Base-by-base conservation (phyloP, 2,329 filamentous ascomycete genomes). In the Drechslera avenae region DNA sequence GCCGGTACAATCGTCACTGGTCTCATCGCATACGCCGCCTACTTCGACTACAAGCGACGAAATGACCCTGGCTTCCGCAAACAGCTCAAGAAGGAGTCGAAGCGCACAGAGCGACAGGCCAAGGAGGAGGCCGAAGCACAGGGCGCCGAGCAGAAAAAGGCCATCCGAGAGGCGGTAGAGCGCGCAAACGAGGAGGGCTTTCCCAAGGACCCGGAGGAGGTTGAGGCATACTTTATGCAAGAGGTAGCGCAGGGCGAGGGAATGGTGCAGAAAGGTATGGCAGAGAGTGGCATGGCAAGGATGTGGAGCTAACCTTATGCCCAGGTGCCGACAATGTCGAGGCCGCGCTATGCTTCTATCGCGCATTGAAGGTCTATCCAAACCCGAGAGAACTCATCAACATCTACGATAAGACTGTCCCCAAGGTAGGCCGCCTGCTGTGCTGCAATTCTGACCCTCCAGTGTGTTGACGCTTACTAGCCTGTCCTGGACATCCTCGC, bases 391-490 rank as follows among this genome's bases (percentile, higher is more conserved):
- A 97, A 71, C 81, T 99, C 67, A 97, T 99, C 74, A 85, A 84
- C 68, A 96, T 99, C 76, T 99, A 99, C 78, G 94, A 99, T 77
- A 96, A 96, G 85, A 97, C 94, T 26, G 92, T 97, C 37, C 88
- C 93, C 66, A 97, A 97, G 89, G 92, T 91, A 76, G 53, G 73
- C 49, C 17, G 37, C 19, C 10, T 31, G 36, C 16, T 39, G 9
- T 33, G 12, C 31, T 34, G 28, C 10, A n/a, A 17, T 14, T 28
- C 1, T 7, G n/a, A 10, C 26, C n/a, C 21, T 10, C 17, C 21
- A 6, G 19, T 16, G 18, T 30, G 51, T 63, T 70, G 53, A 69
- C 46, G 9, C 5, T 16, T 23, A 39, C 7, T 39, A 94, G 89
- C 86, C 92, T 57, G 90, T 97, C 67, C 86, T 99, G 66, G 93